Percentiles rank a stretch among this genome's conserved stretches.
These are phyloP conservation scores for Aspergillus conjunctus DNA, from an alignment of 495 filamentous ascomycete species.

Conservation along the genomic window DNA sequence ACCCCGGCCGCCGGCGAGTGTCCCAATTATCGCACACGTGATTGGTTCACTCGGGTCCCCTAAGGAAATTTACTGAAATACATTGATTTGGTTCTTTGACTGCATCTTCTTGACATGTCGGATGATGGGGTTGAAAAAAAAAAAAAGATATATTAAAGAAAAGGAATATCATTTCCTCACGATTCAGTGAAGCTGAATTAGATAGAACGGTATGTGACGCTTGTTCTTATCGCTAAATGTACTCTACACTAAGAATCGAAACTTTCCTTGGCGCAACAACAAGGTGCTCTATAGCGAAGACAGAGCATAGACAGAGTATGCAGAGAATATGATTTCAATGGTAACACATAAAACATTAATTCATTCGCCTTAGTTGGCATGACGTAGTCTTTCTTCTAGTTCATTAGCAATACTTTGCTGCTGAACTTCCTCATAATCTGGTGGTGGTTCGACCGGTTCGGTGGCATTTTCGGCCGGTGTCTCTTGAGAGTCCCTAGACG, in stretches of 20 bases:
- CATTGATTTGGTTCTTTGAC: background rate
- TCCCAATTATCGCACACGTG: constrained; percentile 48
- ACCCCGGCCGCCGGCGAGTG: constrained; percentile 47
- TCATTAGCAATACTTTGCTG: constrained; percentile 70
- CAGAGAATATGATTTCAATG: background rate
- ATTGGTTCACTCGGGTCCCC: constrained; percentile 34
- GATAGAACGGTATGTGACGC: background rate
- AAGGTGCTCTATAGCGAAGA: background rate
- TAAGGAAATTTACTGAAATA: constrained; percentile 11
- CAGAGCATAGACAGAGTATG: background rate
- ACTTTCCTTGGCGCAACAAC: background rate
- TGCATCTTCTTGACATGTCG: background rate
- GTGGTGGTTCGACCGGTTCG: constrained; percentile 78
- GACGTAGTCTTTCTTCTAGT: constrained; percentile 52
- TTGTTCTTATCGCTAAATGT: constrained; percentile 13
- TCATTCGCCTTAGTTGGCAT: constrained; percentile 29
- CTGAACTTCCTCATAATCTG: constrained; percentile 91
- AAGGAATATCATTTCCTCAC: no score
- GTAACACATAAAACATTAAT: constrained; percentile 4
- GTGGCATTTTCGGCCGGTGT: constrained; percentile 27
- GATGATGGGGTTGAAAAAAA: background rate
- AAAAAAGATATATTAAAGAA: background rate
- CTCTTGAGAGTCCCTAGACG: constrained; percentile 7
- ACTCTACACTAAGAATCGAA: constrained; percentile 16
- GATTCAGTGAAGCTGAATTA: no score